Evolutionary conservation across 1,284 basidiomycete genomes (phyloP).

Genomic region (Xerocomus amazonicus): DNA sequence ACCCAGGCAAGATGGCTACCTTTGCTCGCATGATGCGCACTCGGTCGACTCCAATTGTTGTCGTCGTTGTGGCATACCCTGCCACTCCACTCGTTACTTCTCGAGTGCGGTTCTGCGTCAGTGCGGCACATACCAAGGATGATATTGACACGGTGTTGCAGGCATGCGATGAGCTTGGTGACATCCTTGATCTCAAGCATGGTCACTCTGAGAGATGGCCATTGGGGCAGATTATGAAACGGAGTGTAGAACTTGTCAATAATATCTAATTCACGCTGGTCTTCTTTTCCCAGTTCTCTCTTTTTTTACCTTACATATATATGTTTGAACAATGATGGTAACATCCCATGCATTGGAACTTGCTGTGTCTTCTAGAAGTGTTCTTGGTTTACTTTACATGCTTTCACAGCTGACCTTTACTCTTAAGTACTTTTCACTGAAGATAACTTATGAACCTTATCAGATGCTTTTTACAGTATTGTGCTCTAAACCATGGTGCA

Average conservation of each 20-base stretch:
- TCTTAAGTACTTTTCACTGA: conserved; percentile 15
- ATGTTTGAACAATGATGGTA: background rate
- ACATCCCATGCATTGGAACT: conserved; percentile 2
- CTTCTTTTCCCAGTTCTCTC: background rate
- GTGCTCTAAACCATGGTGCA: background rate
- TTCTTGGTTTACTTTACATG: conserved; percentile 25
- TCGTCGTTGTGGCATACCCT: conserved; percentile 90
- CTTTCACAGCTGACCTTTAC: conserved; percentile 12
- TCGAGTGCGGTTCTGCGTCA: conserved; percentile 92
- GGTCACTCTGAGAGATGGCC: conserved; percentile 75
- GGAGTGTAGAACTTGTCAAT: conserved; percentile 76
- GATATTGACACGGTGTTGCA: conserved; percentile 87
- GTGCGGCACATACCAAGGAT: conserved; percentile 94
- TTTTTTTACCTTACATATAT: background rate
- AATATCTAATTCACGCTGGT: conserved; percentile 15
- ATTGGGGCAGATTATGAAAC: conserved; percentile 73
- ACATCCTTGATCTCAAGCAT: conserved; percentile 83
- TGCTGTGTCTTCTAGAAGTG: conserved; percentile 8
- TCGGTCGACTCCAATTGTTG: conserved; percentile 76
- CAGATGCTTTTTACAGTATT: conserved; percentile 4
- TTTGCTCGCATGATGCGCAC: conserved; percentile 89
- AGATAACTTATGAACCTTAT: conserved; percentile 29
- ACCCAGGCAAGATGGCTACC: conserved; percentile 89
- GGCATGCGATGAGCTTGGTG: conserved; percentile 93
- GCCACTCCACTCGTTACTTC: conserved; percentile 90